Evolutionary conservation across 768 basidiomycete genomes (phyloP).

Genomic region (Phlebiopsis gigantea): DNA sequence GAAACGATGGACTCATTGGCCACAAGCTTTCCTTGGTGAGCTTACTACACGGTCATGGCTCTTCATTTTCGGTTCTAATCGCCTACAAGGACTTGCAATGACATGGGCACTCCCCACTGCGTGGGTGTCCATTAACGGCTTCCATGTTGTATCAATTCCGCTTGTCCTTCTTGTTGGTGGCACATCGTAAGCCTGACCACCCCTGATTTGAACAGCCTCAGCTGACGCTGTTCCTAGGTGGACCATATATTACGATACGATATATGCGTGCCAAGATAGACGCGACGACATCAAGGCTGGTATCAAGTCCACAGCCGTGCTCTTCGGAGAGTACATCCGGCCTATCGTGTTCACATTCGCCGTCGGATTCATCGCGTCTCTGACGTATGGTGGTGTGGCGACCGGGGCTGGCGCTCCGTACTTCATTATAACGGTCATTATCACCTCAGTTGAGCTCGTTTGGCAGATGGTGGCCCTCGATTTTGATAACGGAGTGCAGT

Average conservation of each 20-base stretch:
- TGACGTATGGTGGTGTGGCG: constrained; percentile 46
- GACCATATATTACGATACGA: constrained; percentile 52
- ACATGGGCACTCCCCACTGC: background rate
- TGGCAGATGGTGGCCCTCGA: background rate
- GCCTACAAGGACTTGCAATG: background rate
- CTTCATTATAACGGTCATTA: constrained; percentile 22
- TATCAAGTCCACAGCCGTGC: constrained; percentile 69
- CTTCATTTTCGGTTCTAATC: background rate
- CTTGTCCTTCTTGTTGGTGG: background rate
- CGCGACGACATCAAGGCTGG: constrained; percentile 66
- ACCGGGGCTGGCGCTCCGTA: constrained; percentile 47
- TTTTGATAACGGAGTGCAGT: background rate
- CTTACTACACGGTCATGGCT: background rate
- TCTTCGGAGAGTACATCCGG: constrained; percentile 57
- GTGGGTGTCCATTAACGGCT: constrained; percentile 2
- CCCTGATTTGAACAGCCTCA: too few relatives aligned
- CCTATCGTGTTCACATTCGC: constrained; percentile 51
- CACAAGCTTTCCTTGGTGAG: constrained; percentile 54
- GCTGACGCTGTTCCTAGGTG: constrained; percentile 32
- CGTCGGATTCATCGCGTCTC: constrained; percentile 41
- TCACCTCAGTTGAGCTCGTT: background rate
- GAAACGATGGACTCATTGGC: constrained; percentile 54
- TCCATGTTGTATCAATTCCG: background rate
- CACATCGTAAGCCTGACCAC: background rate
- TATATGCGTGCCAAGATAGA: constrained; percentile 78